A percentile compares a stretch with the other conserved stretches of the same genome.
These are phyloP conservation scores for Geosmithia morbida DNA, from an alignment of 2,329 filamentous ascomycete genomes.

Conservation along the genomic window DNA sequence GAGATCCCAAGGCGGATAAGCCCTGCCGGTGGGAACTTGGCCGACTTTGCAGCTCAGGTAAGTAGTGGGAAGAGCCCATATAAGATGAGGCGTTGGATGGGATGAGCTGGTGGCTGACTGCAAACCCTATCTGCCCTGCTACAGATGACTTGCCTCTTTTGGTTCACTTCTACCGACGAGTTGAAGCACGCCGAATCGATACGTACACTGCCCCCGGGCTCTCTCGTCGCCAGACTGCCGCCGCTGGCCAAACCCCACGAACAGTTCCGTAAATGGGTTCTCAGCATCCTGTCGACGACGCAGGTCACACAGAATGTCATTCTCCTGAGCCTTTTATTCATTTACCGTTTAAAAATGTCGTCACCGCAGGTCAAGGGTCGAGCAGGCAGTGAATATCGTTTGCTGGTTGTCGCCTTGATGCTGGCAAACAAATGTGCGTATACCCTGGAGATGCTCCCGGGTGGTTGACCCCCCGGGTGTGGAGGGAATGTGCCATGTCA, in stretches of 20 bases:
- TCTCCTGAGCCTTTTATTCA: slow-evolving; percentile 75
- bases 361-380: slow-evolving; percentile 85
- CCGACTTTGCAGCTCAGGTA: slow-evolving; percentile 76
- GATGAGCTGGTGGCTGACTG: background rate
- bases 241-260: slow-evolving; percentile 61
- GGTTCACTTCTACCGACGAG: slow-evolving; percentile 83
- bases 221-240: slow-evolving; percentile 38
- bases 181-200: slow-evolving; percentile 60
- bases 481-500: too few species aligned
- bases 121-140: too few species aligned
- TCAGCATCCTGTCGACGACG: slow-evolving; percentile 79
- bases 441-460: too few species aligned
- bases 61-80: too few species aligned
- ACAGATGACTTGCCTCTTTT: slow-evolving; percentile 96
- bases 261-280: slow-evolving; percentile 88
- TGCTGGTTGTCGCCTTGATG: slow-evolving; percentile 93
- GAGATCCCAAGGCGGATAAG: slow-evolving; percentile 67
- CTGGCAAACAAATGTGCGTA: slow-evolving; percentile 84
- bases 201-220: slow-evolving; percentile 21
- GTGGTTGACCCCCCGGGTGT: background rate
- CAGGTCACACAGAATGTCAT: slow-evolving; percentile 96
- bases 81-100: too few species aligned
- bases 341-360: slow-evolving; percentile 81
- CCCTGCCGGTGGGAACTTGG: slow-evolving; percentile 57
- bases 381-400: slow-evolving; percentile 80